phyloP scores from a whole-genome alignment of 2,329 filamentous ascomycete genomes.

The Grosmannia serpens region DNA sequence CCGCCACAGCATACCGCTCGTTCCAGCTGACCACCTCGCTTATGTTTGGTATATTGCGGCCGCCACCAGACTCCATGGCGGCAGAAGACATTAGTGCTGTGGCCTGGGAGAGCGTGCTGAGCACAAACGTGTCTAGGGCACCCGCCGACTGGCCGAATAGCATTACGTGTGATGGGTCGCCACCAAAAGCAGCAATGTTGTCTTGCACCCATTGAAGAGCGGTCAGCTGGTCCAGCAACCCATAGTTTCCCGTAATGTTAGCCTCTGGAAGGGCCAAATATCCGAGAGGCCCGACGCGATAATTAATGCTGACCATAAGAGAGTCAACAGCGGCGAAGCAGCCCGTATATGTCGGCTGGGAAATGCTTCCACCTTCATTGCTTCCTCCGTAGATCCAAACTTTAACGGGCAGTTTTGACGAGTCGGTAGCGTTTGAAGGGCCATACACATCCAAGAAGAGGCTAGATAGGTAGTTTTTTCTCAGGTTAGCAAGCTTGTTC shows the following conservation, averaged over 20 bases:
- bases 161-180: background rate
- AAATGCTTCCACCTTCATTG: constrained; percentile 1
- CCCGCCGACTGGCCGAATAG: constrained; percentile 17
- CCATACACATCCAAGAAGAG: constrained; percentile 56
- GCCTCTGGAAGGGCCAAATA: background rate
- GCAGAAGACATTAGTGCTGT: constrained; percentile 13
- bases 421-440: constrained; percentile 31
- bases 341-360: background rate
- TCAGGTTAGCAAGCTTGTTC: background rate
- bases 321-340: background rate
- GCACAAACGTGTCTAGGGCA: constrained; percentile 13
- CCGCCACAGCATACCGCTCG: constrained; percentile 5
- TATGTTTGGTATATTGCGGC: constrained; percentile 11
- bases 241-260: background rate
- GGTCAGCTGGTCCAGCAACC: background rate
- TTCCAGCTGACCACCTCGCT: constrained; percentile 5
- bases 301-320: background rate
- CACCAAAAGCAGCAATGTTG: constrained; percentile 7
- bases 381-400: constrained; percentile 17
- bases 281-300: background rate
- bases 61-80: constrained; percentile 17
- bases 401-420: constrained; percentile 21
- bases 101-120: constrained; percentile 18
- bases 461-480: constrained; percentile 12
- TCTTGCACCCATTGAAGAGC: constrained; percentile 5